A percentile compares a stretch with the other conserved stretches of the same genome.
Evolutionary conservation across 208 protist species (phyloP).

Genomic region (Crithidia expoeki): DNA sequence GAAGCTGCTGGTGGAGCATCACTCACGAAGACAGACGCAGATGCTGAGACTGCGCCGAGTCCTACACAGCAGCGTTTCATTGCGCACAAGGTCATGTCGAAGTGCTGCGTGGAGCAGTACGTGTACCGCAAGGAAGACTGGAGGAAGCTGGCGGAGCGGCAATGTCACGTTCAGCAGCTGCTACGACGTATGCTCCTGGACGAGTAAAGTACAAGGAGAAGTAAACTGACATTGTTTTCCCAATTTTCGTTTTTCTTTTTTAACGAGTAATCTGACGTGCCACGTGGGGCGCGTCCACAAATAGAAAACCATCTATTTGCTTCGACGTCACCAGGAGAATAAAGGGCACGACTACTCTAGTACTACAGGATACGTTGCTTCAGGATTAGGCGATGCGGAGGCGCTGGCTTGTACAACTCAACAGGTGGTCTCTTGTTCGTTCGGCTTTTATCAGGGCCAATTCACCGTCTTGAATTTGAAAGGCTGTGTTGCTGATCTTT

Average conservation of each 20-base stretch:
- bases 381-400: no score
- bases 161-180: slow-evolving; percentile 80
- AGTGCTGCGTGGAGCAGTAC: slow-evolving; percentile 91
- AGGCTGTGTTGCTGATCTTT: no score
- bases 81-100: slow-evolving; percentile 80
- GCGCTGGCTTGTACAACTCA: no score
- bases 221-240: no score
- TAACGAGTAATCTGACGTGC: not conserved
- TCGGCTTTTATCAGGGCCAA: no score
- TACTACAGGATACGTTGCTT: no score
- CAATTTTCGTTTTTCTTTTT: not conserved
- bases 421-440: no score
- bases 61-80: slow-evolving; percentile 54
- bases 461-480: no score
- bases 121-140: slow-evolving; percentile 85
- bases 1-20: not conserved
- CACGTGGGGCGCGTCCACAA: not conserved
- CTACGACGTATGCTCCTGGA: slow-evolving; percentile 62
- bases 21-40: slow-evolving; percentile 14
- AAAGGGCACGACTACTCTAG: no score
- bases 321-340: no score
- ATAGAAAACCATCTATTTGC: no score
- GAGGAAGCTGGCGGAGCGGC: slow-evolving; percentile 72
- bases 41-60: slow-evolving; percentile 9
- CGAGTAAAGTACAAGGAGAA: slow-evolving; percentile 5